Evolutionary conservation across 805 yeast genomes (phyloP).

Genomic region (Barnettozyma pratensis): DNA sequence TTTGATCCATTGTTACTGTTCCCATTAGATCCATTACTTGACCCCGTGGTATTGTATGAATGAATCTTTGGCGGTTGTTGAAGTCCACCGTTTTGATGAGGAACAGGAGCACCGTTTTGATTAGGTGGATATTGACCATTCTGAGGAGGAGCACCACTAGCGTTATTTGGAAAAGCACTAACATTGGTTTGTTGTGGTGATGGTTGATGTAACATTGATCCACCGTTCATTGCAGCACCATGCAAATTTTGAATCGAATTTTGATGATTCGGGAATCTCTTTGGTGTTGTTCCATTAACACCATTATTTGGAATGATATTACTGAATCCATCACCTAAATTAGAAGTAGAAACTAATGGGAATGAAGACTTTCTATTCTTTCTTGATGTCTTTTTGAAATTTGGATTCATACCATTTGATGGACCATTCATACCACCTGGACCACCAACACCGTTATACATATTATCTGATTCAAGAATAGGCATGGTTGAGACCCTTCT

Average conservation of each 20-base stretch:
- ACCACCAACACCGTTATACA: conserved; percentile 12
- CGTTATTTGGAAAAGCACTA: not conserved
- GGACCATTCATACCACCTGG: conserved; percentile 8
- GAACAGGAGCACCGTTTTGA: not conserved
- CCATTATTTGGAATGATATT: conserved; percentile 5
- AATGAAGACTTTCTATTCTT: conserved; percentile 40
- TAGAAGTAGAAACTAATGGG: conserved; percentile 17
- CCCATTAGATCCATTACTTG: not conserved
- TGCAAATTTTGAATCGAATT: no score
- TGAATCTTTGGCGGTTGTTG: conserved; percentile 5
- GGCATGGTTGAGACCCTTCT: conserved; percentile 25
- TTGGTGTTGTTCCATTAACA: conserved; percentile 2
- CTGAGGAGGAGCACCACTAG: no score
- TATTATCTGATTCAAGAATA: conserved; percentile 10
- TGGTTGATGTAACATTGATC: not conserved
- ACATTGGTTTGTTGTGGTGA: not conserved
- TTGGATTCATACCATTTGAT: not conserved
- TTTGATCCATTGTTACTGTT: conserved; percentile 3
- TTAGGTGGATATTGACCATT: not conserved
- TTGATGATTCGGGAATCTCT: no score
- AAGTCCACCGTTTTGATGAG: not conserved
- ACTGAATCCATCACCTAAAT: conserved; percentile 9
- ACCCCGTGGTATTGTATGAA: not conserved
- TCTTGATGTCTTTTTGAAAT: conserved; percentile 35
- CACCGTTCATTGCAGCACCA: not conserved